These are phyloP conservation scores for Monilinia aucupariae DNA, from an alignment of 2,329 filamentous ascomycete genomes.

Conservation along the genomic window DNA sequence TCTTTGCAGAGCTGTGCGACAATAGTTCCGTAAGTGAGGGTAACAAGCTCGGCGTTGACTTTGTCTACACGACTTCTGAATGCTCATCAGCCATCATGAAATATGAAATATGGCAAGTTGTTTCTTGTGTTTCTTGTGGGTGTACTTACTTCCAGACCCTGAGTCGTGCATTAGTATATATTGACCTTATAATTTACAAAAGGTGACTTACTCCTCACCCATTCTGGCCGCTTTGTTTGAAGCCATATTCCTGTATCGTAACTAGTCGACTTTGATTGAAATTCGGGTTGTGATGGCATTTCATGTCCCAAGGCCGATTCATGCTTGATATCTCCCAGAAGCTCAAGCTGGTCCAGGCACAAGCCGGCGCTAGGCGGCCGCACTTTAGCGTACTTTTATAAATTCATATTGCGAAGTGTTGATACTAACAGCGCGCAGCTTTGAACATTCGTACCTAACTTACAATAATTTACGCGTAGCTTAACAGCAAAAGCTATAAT, in stretches of 20 bases:
- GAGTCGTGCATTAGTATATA: conserved; percentile 26
- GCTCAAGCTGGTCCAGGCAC: conserved; percentile 10
- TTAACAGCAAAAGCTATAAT: conserved; percentile 12
- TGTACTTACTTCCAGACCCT: conserved; percentile 38
- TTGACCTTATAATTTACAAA: background rate
- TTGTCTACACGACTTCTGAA: conserved; percentile 88
- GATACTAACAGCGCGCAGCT: conserved; percentile 7
- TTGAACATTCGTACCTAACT: background rate
- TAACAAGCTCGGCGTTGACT: conserved; percentile 95
- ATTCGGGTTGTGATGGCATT: conserved; percentile 6
- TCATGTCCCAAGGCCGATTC: background rate
- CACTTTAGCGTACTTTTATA: conserved; percentile 15
- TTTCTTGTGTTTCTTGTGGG: background rate
- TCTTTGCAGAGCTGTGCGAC: conserved; percentile 95
- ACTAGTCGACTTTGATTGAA: background rate
- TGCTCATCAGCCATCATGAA: conserved; percentile 25
- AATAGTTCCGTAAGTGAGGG: conserved; percentile 94
- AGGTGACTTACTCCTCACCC: conserved; percentile 63
- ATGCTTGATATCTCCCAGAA: conserved; percentile 1
- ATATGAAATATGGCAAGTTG: conserved; percentile 26
- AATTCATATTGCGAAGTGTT: conserved; percentile 9
- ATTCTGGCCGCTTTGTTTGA: conserved; percentile 62
- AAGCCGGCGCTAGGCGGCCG: conserved; percentile 11
- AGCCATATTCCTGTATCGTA: conserved; percentile 39
- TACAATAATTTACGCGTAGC: background rate